phyloP scores from a whole-genome alignment of 345 rosid species.

The Aegle marmelos region DNA sequence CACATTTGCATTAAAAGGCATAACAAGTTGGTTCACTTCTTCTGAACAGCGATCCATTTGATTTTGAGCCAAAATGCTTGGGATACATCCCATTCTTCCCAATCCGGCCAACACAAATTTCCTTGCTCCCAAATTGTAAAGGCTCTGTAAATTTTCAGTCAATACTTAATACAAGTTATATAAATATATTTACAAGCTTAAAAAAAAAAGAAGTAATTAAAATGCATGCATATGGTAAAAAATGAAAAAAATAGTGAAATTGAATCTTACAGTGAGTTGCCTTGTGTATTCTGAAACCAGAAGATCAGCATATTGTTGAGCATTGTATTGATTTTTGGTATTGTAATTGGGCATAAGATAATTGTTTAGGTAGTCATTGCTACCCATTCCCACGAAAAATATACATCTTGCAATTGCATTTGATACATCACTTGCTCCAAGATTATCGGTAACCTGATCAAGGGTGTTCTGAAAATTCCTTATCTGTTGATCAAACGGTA shows the following conservation, averaged over 20 bases:
- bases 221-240: too few relatives aligned
- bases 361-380: conserved; percentile 94
- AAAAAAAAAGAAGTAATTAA: too few relatives aligned
- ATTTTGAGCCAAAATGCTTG: conserved; percentile 86
- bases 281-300: conserved; percentile 63
- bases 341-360: conserved; percentile 94
- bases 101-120: conserved; percentile 79
- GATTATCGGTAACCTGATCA: conserved; percentile 55
- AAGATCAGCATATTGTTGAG: conserved; percentile 66
- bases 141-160: conserved; percentile 26
- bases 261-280: conserved; percentile 60
- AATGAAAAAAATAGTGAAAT: not conserved
- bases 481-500: conserved; percentile 81
- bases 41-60: conserved; percentile 66
- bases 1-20: conserved; percentile 77
- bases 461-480: conserved; percentile 73
- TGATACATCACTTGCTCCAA: conserved; percentile 55
- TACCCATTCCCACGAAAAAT: conserved; percentile 93
- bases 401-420: conserved; percentile 51
- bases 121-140: conserved; percentile 84
- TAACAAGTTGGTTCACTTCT: conserved; percentile 67
- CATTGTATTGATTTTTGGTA: conserved; percentile 64
- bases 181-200: too few relatives aligned
- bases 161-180: not conserved
- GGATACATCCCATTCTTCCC: conserved; percentile 95